phyloP scores from a whole-genome alignment of 2,329 filamentous ascomycete genomes.

The Fusarium solani-melongenae region DNA sequence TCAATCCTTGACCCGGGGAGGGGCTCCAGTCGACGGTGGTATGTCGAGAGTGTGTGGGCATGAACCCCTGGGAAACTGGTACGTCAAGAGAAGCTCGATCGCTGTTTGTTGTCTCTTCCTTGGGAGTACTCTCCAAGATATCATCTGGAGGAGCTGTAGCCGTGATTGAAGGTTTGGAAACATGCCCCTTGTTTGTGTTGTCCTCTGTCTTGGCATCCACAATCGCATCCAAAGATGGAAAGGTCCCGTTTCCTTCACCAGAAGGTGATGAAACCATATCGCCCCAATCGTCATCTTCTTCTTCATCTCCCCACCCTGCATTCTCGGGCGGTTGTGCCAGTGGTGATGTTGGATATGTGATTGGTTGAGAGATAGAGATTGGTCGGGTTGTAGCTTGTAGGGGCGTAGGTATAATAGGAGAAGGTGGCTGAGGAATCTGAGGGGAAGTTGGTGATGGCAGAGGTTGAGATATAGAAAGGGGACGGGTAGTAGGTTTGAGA shows the following conservation, averaged over 20 bases:
- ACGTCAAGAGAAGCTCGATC: slow-evolving; percentile 24
- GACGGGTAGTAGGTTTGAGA: slow-evolving; percentile 30
- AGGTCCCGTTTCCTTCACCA: slow-evolving; percentile 22
- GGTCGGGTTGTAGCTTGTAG: slow-evolving; percentile 25
- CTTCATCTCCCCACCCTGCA: slow-evolving; percentile 29
- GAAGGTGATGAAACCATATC: slow-evolving; percentile 63
- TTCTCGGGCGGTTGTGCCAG: slow-evolving; percentile 36
- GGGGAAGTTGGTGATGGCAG: slow-evolving; percentile 28
- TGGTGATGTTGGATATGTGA: slow-evolving; percentile 28
- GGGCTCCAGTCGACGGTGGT: not conserved
- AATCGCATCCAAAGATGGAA: slow-evolving; percentile 34
- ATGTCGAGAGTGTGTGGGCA: not conserved
- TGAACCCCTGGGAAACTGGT: slow-evolving; percentile 5
- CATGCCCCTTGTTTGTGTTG: slow-evolving; percentile 12
- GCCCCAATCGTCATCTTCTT: slow-evolving; percentile 67
- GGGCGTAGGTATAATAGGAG: slow-evolving; percentile 13
- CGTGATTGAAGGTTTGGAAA: slow-evolving; percentile 16
- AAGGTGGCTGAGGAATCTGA: slow-evolving; percentile 18
- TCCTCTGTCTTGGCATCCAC: not conserved
- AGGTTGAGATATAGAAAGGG: slow-evolving; percentile 33
- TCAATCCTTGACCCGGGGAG: slow-evolving; percentile 3
- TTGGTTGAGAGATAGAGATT: slow-evolving; percentile 25
- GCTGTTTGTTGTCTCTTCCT: not conserved
- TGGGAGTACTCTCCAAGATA: not conserved
- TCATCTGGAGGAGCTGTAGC: slow-evolving; percentile 18